phyloP scores from a whole-genome alignment of 2,329 filamentous ascomycete genomes.

The Neoarthrinium moseri region DNA sequence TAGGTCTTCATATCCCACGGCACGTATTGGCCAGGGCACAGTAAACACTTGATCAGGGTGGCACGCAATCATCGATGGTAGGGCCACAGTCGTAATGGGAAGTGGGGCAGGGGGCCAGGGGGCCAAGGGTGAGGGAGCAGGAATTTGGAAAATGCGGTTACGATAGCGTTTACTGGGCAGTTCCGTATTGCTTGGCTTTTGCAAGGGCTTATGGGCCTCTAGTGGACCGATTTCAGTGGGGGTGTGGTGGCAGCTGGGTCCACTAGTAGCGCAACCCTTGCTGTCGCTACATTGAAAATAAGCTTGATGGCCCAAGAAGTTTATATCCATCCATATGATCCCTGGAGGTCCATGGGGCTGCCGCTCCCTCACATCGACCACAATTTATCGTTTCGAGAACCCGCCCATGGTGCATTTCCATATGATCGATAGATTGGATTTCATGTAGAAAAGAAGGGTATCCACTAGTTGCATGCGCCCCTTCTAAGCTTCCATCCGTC shows the following conservation, averaged over 20 bases:
- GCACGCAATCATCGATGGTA: too few species aligned
- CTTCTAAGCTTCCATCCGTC: not conserved
- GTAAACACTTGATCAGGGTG: not conserved
- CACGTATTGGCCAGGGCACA: not conserved
- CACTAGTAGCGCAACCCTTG: not conserved
- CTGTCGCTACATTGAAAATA: conserved; percentile 5
- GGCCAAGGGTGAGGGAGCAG: not conserved
- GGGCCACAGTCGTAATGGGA: too few species aligned
- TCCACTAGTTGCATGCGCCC: not conserved
- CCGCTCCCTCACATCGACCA: not conserved
- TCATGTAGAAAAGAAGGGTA: not conserved
- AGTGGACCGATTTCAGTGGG: not conserved
- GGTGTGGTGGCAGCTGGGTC: not conserved
- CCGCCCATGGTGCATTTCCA: not conserved
- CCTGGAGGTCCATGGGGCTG: not conserved
- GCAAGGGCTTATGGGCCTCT: too few species aligned
- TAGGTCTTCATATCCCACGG: not conserved
- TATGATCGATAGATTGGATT: not conserved
- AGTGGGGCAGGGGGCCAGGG: not conserved
- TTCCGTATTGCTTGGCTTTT: not conserved
- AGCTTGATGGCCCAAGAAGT: conserved; percentile 5
- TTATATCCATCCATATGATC: conserved; percentile 4
- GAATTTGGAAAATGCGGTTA: not conserved
- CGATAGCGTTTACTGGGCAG: not conserved
- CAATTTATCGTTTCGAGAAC: not conserved